A percentile compares a stretch with the other conserved stretches of the same genome.
Conservation (phyloP, 1,284 basidiomycete species). For the Malassezia yamatoensis region DNA sequence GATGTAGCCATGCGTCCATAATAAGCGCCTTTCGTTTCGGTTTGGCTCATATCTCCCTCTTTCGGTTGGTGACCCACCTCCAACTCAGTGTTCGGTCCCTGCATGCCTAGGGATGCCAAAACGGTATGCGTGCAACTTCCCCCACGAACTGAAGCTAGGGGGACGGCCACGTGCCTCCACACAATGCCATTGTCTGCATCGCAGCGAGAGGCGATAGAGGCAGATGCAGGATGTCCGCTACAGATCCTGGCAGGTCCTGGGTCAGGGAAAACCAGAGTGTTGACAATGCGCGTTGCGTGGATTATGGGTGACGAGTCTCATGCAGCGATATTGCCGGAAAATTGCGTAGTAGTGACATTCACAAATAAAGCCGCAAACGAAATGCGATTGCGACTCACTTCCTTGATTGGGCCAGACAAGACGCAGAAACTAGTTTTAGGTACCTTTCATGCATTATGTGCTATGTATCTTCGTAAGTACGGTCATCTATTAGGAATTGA, state of each 20-base stretch:
- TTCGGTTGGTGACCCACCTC: too few species aligned
- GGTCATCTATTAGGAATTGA: slow-evolving; percentile 57
- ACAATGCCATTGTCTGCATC: slow-evolving; percentile 23
- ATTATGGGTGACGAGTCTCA: slow-evolving; percentile 24
- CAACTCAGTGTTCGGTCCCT: too few species aligned
- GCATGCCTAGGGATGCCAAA: too few species aligned
- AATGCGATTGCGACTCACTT: slow-evolving; percentile 65
- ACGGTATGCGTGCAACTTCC: too few species aligned
- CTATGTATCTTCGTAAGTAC: slow-evolving; percentile 60
- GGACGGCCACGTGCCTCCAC: slow-evolving; percentile 1
- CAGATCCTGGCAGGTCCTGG: slow-evolving; percentile 45
- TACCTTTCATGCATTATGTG: slow-evolving; percentile 75
- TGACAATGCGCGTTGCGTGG: slow-evolving; percentile 41
- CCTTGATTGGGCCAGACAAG: slow-evolving; percentile 60
- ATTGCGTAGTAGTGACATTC: slow-evolving; percentile 48
- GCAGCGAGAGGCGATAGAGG: slow-evolving; percentile 36
- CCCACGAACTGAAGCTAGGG: too few species aligned
- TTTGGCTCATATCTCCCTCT: too few species aligned
- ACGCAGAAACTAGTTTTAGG: slow-evolving; percentile 59
- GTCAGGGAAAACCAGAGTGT: slow-evolving; percentile 44
- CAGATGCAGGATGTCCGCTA: slow-evolving; percentile 28
- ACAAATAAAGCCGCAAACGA: slow-evolving; percentile 78
- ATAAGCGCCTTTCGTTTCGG: too few species aligned
- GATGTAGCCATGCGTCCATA: too few species aligned
- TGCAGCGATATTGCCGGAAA: slow-evolving; percentile 24